phyloP scores from a whole-genome alignment of 1,139 yeast genomes.

The Kurtzmaniella quercitrusa region DNA sequence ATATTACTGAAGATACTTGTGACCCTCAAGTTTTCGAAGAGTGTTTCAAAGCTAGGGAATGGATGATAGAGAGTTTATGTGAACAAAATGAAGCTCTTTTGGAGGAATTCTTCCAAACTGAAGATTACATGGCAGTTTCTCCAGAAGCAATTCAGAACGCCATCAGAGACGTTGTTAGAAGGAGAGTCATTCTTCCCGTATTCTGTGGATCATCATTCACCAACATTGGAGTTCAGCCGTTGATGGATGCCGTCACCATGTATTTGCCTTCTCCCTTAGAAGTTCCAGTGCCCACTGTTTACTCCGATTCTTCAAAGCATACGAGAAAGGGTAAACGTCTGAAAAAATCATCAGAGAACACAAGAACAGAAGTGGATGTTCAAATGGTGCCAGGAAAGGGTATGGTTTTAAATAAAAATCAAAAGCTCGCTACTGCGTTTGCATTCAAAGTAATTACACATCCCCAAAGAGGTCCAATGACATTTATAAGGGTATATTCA shows the following conservation, averaged over 20 bases:
- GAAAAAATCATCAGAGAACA: constrained; percentile 13
- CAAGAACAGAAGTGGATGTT: constrained; percentile 27
- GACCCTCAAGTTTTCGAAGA: constrained; percentile 42
- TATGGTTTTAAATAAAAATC: constrained; percentile 50
- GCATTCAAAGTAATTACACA: constrained; percentile 92
- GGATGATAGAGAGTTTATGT: constrained; percentile 78
- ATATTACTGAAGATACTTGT: constrained; percentile 28
- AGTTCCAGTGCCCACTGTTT: constrained; percentile 53
- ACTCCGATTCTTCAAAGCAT: constrained; percentile 17
- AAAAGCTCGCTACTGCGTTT: constrained; percentile 66
- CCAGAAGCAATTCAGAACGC: constrained; percentile 48
- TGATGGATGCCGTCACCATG: constrained; percentile 74
- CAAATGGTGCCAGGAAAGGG: constrained; percentile 42
- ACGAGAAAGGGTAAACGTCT: constrained; percentile 11
- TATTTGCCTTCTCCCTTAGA: constrained; percentile 84
- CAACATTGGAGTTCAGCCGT: constrained; percentile 92
- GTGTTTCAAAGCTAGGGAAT: constrained; percentile 58
- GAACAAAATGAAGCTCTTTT: constrained; percentile 76
- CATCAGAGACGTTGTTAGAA: constrained; percentile 59
- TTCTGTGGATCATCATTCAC: constrained; percentile 90
- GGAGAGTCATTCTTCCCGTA: constrained; percentile 65
- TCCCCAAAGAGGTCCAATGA: constrained; percentile 77
- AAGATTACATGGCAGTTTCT: constrained; percentile 65
- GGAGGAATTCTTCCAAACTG: constrained; percentile 69
- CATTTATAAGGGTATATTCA: constrained; percentile 82